Percentiles rank a stretch among this genome's conserved stretches.
These are phyloP conservation scores for Penicillium sp. DNA, from an alignment of 2,329 filamentous ascomycete species.

Conservation along the genomic window DNA sequence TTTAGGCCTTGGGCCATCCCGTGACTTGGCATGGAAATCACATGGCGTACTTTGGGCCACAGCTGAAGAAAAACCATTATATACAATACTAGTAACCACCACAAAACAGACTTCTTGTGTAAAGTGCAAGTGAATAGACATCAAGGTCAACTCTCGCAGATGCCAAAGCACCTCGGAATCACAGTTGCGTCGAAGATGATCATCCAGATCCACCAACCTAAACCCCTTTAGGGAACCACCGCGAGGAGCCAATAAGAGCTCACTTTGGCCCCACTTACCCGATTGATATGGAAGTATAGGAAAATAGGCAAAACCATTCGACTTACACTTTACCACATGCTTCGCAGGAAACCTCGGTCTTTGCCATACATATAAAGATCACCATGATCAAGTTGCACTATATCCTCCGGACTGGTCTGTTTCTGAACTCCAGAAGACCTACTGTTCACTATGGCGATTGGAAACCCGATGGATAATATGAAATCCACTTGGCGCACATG, in stretches of 20 bases:
- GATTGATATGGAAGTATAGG: neutral
- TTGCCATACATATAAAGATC: neutral
- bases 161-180: neutral
- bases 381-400: neutral
- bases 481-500: constrained; percentile 2
- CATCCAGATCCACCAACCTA: neutral
- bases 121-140: neutral
- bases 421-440: neutral
- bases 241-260: neutral
- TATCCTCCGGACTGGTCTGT: neutral
- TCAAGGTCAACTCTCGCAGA: no score
- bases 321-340: neutral
- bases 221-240: neutral
- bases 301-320: neutral
- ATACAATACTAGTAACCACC: neutral
- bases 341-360: neutral
- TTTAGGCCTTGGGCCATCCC: neutral
- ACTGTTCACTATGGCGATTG: neutral
- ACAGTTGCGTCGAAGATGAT: neutral
- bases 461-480: constrained; percentile 1
- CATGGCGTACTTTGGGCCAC: neutral
- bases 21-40: neutral
- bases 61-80: no score
- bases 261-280: neutral
- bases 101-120: neutral